Base-by-base conservation (phyloP, 176 grass and related monocot species). In the Raddia guianensis region DNA sequence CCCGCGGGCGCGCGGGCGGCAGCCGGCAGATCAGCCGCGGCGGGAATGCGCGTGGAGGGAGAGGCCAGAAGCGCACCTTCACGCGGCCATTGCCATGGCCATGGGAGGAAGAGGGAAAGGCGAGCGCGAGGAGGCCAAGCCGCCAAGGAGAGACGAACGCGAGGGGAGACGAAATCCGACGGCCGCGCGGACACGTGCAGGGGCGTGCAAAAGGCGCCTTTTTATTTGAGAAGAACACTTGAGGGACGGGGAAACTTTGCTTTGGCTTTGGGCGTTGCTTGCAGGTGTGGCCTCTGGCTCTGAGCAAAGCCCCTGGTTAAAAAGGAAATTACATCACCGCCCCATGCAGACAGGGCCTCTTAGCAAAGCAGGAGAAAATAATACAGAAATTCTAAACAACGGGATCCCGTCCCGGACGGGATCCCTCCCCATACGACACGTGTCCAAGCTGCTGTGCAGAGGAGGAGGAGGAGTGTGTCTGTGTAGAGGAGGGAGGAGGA, bases 31-130 rank as follows among this genome's bases (percentile, higher is more conserved):
- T 55, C 53, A 40, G 65, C 74, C 48, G 43, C 52, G 10, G 48
- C 67, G 42, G 73, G 16, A 50, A 69, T 7, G 78, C 66, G 62
- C 55, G 67, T 47, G 47, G 74, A 42, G 52, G 18, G 14, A 68
- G 70, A 18, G 48, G 14, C 42, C 55, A 52, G 13, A 62, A 47
- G 19, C 79, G 67, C 27, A 27, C 27, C 27, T 27, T 27, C 27
- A 27, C 27, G 27, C 27, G 27, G 1, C 27, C 27, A 27, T 27
- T 27, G 27, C 27, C 27, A 27, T 27, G 27, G 27, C 67, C 83
- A 65, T 52, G 46, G 73, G 52, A 57, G 16, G 48, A 9, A 21
- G 18, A 7, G 12, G 19, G 44, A 0, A 14, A 6, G 2, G 34
- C n/a, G 10, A 12, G 72, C 16, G 52, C 52, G 16, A 60, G 78